These are phyloP conservation scores for Fraxinus floribunda DNA, from an alignment of 305 asterid species.

Conservation along the genomic window DNA sequence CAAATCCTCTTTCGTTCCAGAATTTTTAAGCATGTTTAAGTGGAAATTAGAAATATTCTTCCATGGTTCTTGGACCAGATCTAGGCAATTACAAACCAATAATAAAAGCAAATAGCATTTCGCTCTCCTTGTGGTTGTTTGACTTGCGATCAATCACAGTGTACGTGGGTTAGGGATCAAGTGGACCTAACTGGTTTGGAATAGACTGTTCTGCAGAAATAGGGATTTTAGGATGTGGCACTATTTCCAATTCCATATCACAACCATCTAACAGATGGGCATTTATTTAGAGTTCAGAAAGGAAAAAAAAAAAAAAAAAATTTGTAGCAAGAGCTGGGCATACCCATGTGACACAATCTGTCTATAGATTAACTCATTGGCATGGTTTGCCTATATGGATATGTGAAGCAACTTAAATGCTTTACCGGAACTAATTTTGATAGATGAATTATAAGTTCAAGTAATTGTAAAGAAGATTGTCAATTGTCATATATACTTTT, in stretches of 20 bases:
- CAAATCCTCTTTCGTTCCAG: not conserved
- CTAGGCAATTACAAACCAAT: not conserved
- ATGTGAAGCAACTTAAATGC: not conserved
- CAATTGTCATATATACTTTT: too few species aligned
- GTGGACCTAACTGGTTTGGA: not conserved
- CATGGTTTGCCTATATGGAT: not conserved
- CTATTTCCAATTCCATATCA: not conserved
- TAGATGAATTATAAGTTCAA: too few species aligned
- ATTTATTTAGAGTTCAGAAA: not conserved
- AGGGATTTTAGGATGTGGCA: not conserved
- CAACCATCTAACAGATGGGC: not conserved
- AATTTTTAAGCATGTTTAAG: not conserved
- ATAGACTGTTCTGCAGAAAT: not conserved
- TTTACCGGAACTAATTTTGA: too few species aligned
- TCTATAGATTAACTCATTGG: not conserved
- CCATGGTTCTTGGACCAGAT: not conserved
- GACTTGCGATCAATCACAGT: not conserved
- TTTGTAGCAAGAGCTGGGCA: not conserved
- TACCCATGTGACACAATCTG: not conserved
- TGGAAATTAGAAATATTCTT: not conserved
- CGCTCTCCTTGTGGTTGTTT: not conserved
- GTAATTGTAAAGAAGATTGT: too few species aligned
- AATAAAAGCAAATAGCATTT: not conserved
- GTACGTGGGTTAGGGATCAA: not conserved
- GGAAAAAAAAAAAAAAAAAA: not conserved